Percentiles rank a stretch among this genome's conserved stretches.
These are phyloP conservation scores for Podila minutissima DNA, from an alignment of 192 early-diverging fungal genomes.

Conservation along the genomic window DNA sequence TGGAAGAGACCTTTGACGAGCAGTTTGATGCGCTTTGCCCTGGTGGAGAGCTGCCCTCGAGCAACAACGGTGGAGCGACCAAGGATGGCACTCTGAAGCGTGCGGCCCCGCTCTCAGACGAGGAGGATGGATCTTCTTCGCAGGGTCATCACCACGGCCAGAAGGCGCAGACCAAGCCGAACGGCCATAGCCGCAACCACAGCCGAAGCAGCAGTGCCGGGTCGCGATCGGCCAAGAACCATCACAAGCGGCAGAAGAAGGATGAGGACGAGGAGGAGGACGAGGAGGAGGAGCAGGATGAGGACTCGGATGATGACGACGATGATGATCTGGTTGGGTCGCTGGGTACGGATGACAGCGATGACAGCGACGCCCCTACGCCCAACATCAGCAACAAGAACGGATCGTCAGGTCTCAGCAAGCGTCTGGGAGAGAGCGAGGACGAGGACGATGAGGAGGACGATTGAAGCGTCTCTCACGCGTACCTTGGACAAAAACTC, in stretches of 20 bases:
- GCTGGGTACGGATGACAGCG: constrained; percentile 36
- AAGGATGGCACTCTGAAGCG: constrained; percentile 42
- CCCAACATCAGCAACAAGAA: constrained; percentile 13
- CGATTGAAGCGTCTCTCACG: neutral
- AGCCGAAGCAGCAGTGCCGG: constrained; percentile 44
- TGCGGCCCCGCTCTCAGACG: constrained; percentile 35
- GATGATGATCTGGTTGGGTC: constrained; percentile 43
- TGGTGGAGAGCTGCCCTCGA: constrained; percentile 44
- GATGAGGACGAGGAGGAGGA: constrained; percentile 41
- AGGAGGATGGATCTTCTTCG: constrained; percentile 30
- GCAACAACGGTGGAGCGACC: constrained; percentile 2
- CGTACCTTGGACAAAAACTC: too few relatives aligned
- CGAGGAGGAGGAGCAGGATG: constrained; percentile 38
- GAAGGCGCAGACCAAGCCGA: constrained; percentile 26
- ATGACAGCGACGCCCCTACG: constrained; percentile 34
- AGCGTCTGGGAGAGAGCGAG: constrained; percentile 26
- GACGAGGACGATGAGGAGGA: constrained; percentile 49
- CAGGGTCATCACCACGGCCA: constrained; percentile 18
- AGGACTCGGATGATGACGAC: constrained; percentile 19
- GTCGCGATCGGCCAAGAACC: constrained; percentile 37
- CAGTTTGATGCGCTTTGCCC: constrained; percentile 55
- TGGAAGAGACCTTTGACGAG: constrained; percentile 58
- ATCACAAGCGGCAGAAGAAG: constrained; percentile 11
- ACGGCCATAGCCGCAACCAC: constrained; percentile 34
- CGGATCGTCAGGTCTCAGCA: constrained; percentile 22